phyloP scores from a whole-genome alignment of 106 monocot species.

The Triglochin maritima region DNA sequence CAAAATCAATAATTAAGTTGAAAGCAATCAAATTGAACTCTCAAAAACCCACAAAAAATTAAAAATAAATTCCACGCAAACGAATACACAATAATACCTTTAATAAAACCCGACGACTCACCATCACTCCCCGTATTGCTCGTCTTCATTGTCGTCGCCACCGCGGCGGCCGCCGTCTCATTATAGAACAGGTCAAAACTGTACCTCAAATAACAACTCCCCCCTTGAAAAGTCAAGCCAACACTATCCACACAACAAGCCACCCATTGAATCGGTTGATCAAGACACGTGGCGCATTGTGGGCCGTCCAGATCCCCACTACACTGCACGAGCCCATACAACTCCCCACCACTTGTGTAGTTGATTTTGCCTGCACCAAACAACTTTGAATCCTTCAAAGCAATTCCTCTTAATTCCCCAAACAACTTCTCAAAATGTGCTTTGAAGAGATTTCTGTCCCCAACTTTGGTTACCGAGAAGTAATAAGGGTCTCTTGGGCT shows the following conservation, averaged over 20 bases:
- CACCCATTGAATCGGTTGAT: neutral
- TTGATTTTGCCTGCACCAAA: neutral
- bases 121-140: no score
- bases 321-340: conserved; percentile 10
- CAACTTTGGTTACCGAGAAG: neutral
- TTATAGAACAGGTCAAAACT: conserved; percentile 7
- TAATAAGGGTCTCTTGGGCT: neutral
- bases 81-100: no score
- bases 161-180: neutral
- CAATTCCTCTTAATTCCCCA: neutral
- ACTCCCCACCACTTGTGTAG: neutral
- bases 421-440: neutral
- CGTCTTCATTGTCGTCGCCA: neutral
- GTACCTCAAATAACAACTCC: conserved; percentile 11
- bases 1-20: no score
- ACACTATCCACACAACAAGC: neutral
- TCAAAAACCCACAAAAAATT: no score
- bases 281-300: conserved; percentile 1
- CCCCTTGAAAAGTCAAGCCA: conserved; percentile 4
- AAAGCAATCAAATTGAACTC: no score
- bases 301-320: conserved; percentile 1
- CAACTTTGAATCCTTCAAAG: neutral
- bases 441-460: neutral
- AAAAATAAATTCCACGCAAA: no score
- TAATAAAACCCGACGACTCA: no score